Conservation (phyloP, 106 monocot species). For the Apostasia ramifera region DNA sequence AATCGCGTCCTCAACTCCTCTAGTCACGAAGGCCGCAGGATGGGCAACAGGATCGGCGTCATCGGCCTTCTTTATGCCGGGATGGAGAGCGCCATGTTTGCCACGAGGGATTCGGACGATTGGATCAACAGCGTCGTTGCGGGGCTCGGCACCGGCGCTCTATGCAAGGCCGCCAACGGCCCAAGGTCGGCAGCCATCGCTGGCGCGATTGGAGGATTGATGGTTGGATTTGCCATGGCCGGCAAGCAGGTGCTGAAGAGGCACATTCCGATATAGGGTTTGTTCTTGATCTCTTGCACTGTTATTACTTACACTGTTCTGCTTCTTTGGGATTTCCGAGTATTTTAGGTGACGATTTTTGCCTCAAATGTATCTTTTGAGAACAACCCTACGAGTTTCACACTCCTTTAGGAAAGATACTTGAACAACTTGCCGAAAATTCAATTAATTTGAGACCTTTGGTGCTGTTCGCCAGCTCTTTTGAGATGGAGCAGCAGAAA, state of each 20-base stretch:
- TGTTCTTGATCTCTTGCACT: background rate
- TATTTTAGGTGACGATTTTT: no score
- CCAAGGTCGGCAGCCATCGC: conserved; percentile 73
- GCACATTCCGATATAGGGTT: conserved; percentile 58
- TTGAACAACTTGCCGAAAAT: no score
- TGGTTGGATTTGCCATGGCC: conserved; percentile 56
- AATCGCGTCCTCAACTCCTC: conserved; percentile 69
- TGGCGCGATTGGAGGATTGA: conserved; percentile 70
- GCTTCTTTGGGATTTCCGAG: no score
- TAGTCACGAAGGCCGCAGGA: conserved; percentile 50
- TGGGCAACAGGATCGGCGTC: conserved; percentile 62
- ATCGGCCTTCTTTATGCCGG: conserved; percentile 85
- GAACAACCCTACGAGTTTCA: no score
- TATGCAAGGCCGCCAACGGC: conserved; percentile 64
- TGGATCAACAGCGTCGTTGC: conserved; percentile 73
- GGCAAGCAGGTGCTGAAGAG: conserved; percentile 66
- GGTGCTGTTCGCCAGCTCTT: no score
- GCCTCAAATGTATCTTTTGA: no score
- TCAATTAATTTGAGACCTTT: no score
- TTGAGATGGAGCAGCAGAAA: no score
- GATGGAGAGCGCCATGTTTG: conserved; percentile 71
- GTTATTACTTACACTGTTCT: no score
- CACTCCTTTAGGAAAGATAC: no score
- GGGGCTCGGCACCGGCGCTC: conserved; percentile 62
- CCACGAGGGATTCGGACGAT: conserved; percentile 48